Base-by-base conservation (phyloP, 2,329 filamentous ascomycete genomes). In the Penicillium sp. region DNA sequence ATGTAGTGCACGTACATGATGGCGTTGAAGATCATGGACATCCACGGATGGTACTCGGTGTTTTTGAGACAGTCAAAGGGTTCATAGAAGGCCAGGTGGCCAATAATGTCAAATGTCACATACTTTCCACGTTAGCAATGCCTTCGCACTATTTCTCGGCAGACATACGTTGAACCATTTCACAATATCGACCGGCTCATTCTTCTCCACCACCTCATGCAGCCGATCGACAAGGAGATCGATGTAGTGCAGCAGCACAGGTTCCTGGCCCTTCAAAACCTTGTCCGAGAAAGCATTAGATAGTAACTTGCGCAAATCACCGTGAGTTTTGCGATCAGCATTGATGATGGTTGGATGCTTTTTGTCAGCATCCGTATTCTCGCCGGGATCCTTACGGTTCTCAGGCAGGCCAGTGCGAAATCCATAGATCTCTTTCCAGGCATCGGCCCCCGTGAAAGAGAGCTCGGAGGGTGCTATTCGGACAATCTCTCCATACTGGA, bases 231-330 rank as follows among this genome's bases (percentile, higher is more conserved):
- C 51, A 7, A 53, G 42, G 18, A 53, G 51, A 23, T 53, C 51
- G 6, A 53, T 47, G 18, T 53, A 53, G 35, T 53, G 51, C 20
- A 53, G 33, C 12, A 53, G 27, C 9, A 53, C 51, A n/a, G 51
- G 51, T 20, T 53, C 51, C 27, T 53, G 51, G 11, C 51, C 51
- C 33, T 53, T 53, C 25, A 53, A 35, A 11, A 53, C 51, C 43
- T 53, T 53, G n/a, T 53, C 51, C 6, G 51, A 53, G n/a, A 53
- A 53, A 9, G 51, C 51, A 41, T 53, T 53, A 25, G 51, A 53
- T 6, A 53, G 51, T 20, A 53, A 6, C 43, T 53, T 53, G 12
- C 51, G 51, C 43, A 53, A 42, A 45, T 53, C 43, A 40, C 51
- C 51, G 33, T 53, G 51, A 15, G 51, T 53, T 25, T 48, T 46